Conservation (phyloP, 2,329 filamentous ascomycete species). For the Venturia oleaginea region DNA sequence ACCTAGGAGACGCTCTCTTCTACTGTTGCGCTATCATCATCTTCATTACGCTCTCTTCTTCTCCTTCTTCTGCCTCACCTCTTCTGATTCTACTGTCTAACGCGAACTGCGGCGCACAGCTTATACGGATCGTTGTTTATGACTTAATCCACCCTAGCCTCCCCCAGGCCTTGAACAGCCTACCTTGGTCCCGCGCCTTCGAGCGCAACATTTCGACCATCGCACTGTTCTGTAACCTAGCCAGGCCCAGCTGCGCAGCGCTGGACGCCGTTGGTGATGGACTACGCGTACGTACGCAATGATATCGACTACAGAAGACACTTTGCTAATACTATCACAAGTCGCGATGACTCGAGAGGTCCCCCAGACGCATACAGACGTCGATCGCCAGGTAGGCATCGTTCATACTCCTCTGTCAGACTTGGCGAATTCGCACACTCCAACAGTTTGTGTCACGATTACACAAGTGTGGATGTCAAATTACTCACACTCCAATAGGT, state of each 20-base stretch:
- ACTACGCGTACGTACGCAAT: slow-evolving; percentile 21
- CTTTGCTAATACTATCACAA: slow-evolving; percentile 12
- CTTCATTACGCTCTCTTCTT: slow-evolving; percentile 2
- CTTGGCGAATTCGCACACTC: not conserved
- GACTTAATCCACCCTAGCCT: slow-evolving; percentile 1
- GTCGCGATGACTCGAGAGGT: slow-evolving; percentile 49
- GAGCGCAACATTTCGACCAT: not conserved
- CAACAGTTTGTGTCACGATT: not conserved
- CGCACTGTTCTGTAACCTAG: not conserved
- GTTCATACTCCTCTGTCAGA: slow-evolving; percentile 7
- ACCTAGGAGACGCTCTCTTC: not conserved
- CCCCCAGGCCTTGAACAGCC: not conserved
- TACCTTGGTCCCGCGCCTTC: not conserved
- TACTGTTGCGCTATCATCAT: not conserved
- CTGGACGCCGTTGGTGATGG: slow-evolving; percentile 6
- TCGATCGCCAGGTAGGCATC: slow-evolving; percentile 59
- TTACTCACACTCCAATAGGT: slow-evolving; percentile 13
- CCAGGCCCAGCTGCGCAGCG: not conserved
- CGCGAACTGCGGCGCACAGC: slow-evolving; percentile 2
- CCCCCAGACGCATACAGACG: slow-evolving; percentile 38
- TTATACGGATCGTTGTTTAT: slow-evolving; percentile 2
- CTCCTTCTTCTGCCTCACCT: slow-evolving; percentile 4
- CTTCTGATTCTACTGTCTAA: slow-evolving; percentile 11
- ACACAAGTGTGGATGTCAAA: not conserved
- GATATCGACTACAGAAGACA: not conserved